phyloP scores from a whole-genome alignment of 257 asterid genomes.

The Lithospermum erythrorhizon region DNA sequence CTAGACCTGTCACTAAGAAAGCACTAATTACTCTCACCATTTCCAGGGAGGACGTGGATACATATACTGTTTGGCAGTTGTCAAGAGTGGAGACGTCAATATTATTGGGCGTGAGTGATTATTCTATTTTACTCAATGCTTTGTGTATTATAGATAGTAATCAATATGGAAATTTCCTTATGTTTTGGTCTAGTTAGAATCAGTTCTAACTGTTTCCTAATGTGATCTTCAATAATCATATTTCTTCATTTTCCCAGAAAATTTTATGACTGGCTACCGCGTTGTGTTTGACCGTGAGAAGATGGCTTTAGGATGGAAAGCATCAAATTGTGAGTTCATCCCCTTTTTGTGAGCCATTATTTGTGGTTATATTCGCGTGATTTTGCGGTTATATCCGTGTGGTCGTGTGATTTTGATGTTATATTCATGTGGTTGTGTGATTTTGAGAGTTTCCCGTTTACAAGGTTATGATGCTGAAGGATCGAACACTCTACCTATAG shows the following conservation, averaged over 20 bases:
- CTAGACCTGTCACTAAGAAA: conserved; percentile 3
- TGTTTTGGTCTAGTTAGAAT: neutral
- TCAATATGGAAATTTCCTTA: neutral
- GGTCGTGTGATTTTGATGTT: conserved; percentile 3
- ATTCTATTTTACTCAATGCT: neutral
- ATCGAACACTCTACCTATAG: conserved; percentile 50
- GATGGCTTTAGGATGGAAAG: conserved; percentile 83
- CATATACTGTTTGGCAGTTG: conserved; percentile 67
- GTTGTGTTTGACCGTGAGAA: conserved; percentile 79
- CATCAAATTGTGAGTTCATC: conserved; percentile 54
- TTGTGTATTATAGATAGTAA: neutral
- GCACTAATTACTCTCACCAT: conserved; percentile 14
- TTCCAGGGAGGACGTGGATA: conserved; percentile 36
- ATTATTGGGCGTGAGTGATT: conserved; percentile 89
- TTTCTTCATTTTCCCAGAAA: conserved; percentile 38
- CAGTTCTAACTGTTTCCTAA: neutral
- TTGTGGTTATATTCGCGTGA: neutral
- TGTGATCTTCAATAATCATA: neutral
- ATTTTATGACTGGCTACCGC: conserved; percentile 84
- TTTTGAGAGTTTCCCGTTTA: conserved; percentile 2
- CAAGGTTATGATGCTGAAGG: conserved; percentile 47
- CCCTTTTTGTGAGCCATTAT: too few species aligned
- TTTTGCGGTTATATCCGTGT: neutral
- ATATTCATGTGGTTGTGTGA: neutral
- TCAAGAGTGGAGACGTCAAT: conserved; percentile 65